A percentile compares a stretch with the other conserved stretches of the same genome.
Evolutionary conservation across 1,284 basidiomycete species (phyloP).

Genomic region (Tremellales sp.): DNA sequence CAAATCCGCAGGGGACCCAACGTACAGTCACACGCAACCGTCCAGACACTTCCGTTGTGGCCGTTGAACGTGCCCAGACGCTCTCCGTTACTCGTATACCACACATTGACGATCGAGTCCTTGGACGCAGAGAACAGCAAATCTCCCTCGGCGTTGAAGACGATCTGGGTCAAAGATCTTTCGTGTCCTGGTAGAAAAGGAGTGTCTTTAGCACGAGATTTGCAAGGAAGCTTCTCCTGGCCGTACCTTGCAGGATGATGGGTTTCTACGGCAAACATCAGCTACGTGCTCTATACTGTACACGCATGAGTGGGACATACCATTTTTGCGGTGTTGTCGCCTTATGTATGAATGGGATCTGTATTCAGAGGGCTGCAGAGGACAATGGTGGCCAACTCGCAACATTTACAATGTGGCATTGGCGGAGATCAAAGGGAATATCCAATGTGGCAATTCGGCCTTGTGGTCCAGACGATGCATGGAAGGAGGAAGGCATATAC

Average conservation of each 20-base stretch:
- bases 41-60: slow-evolving; percentile 96
- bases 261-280: slow-evolving; percentile 39
- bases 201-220: background rate
- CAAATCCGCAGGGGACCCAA: slow-evolving; percentile 18
- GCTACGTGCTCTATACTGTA: background rate
- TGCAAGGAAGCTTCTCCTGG: background rate
- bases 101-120: slow-evolving; percentile 91
- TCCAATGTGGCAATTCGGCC: too few species aligned
- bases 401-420: too few species aligned
- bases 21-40: slow-evolving; percentile 91
- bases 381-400: too few species aligned
- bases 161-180: slow-evolving; percentile 95
- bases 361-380: too few species aligned
- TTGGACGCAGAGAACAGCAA: slow-evolving; percentile 94
- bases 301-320: too few species aligned
- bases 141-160: slow-evolving; percentile 94
- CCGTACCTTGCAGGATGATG: slow-evolving; percentile 47
- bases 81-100: slow-evolving; percentile 99
- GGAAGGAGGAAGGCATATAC: too few species aligned
- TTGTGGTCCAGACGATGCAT: too few species aligned
- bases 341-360: too few species aligned
- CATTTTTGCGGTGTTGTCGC: too few species aligned
- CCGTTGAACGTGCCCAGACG: slow-evolving; percentile 94
- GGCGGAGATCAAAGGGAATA: too few species aligned
- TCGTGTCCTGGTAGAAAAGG: slow-evolving; percentile 69